Evolutionary conservation across 495 filamentous ascomycete species (phyloP), one percentile per base, ranked within the genome.

Genomic region (Cudoniella acicularis): DNA sequence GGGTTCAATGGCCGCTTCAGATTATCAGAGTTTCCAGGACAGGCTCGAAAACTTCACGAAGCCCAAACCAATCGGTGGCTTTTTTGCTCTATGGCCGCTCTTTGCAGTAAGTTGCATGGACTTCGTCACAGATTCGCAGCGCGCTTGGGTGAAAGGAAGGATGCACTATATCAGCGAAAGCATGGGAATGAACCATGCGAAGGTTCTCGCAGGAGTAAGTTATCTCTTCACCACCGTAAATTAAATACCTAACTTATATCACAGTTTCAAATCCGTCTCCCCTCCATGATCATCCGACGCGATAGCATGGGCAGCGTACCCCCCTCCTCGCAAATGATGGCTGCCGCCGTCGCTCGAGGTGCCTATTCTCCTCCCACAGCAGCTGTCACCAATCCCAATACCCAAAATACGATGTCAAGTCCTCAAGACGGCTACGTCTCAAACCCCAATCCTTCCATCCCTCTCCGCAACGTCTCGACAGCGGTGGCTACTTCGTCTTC

Each of bases 221-320:
- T 22, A 11, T 16, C n/a, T 36, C 51, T 25, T 51, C 30, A 50
- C 49, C 47, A 1, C 21, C 54, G 13, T 25, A 36, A 10, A 11
- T 23, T 2, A 27, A 4, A 47, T 42, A 23, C 9, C 9, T 41
- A 8, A 41, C 45, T 8, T 10, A 9, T 61, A 58, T 59, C 42
- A 30, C 55, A 72, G 75, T 68, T 79, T 41, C 67, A 77, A 59
- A 63, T 81, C 41, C 75, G 79, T 48, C 67, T 80, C 51, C 79
- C 79, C 6, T 78, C 74, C 0, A 80, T 81, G 79, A 70, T 79
- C 59, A 80, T 82, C 68, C 72, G 73, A 13, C 68, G 73, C 18
- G 79, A 82, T 23, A 42, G 11, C 25, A 59, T 65, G 46, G 52
- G 40, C 8, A 54, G 27, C 40, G n/a, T 45, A 9, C 55, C 63